phyloP scores from a whole-genome alignment of 345 rosid species.

The Draba incana region DNA sequence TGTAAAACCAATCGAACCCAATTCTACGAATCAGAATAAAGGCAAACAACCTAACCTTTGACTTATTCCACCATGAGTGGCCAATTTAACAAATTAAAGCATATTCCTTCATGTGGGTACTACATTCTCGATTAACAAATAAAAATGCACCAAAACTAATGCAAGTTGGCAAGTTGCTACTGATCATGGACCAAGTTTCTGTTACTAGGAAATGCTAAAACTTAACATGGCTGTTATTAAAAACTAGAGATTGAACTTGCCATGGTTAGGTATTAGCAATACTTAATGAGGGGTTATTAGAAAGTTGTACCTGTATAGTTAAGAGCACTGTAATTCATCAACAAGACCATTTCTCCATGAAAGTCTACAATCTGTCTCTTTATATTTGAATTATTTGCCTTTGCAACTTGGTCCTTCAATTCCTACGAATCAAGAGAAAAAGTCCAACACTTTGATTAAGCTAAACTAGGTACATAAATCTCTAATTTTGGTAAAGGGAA shows the following conservation, averaged over 20 bases:
- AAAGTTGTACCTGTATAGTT: conserved; percentile 75
- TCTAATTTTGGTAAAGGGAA: too few relatives aligned
- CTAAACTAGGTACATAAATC: too few relatives aligned
- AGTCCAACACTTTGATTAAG: too few relatives aligned
- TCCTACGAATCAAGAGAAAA: conserved; percentile 50
- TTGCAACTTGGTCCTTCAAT: conserved; percentile 70
- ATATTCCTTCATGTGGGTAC: conserved; percentile 26
- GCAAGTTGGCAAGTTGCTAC: too few relatives aligned
- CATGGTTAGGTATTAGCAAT: too few relatives aligned
- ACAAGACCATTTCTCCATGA: conserved; percentile 95
- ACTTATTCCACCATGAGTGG: neutral
- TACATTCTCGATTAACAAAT: conserved; percentile 1
- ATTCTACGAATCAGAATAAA: conserved; percentile 34
- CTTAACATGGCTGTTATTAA: neutral
- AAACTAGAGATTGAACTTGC: too few relatives aligned
- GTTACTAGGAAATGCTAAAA: neutral
- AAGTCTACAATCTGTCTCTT: conserved; percentile 86
- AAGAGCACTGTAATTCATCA: conserved; percentile 95
- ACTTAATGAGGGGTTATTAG: too few relatives aligned
- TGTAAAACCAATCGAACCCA: conserved; percentile 37
- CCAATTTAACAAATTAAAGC: neutral
- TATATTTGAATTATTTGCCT: conserved; percentile 57
- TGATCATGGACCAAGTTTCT: too few relatives aligned
- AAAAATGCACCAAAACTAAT: neutral
- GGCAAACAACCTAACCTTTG: conserved; percentile 6